Percentiles rank a stretch among this genome's conserved stretches.
These are phyloP conservation scores for Calocera viscosa DNA, from an alignment of 768 basidiomycete species.

Conservation along the genomic window DNA sequence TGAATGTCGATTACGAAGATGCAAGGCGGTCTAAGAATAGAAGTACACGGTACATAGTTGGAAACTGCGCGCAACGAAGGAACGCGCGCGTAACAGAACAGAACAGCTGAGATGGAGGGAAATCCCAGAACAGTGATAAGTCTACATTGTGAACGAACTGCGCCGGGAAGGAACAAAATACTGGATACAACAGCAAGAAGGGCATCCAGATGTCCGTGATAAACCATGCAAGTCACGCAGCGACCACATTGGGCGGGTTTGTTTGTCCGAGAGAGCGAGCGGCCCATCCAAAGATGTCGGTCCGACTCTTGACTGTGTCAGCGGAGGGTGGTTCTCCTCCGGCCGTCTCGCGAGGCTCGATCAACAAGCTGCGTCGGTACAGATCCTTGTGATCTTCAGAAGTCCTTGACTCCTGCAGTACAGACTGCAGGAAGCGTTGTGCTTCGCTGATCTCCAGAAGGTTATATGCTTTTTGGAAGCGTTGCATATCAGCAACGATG, in stretches of 20 bases:
- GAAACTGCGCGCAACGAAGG: background rate
- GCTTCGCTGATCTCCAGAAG: slow-evolving; percentile 83
- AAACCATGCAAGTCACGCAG: background rate
- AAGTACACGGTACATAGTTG: background rate
- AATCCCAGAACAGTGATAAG: background rate
- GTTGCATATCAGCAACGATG: slow-evolving; percentile 74
- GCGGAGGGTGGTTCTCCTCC: background rate
- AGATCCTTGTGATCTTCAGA: slow-evolving; percentile 77
- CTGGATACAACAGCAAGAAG: background rate
- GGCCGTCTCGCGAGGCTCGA: slow-evolving; percentile 6
- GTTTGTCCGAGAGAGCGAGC: slow-evolving; percentile 5
- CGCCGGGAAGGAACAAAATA: background rate
- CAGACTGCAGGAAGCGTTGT: slow-evolving; percentile 60
- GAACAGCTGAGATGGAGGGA: background rate
- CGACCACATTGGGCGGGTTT: background rate
- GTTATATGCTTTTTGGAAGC: slow-evolving; percentile 77
- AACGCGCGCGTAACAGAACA: background rate
- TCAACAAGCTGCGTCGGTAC: slow-evolving; percentile 60
- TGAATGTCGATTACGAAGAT: slow-evolving; percentile 1
- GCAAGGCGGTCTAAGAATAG: background rate
- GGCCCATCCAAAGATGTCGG: slow-evolving; percentile 5
- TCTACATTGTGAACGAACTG: background rate
- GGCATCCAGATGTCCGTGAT: background rate
- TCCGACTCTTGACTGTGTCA: background rate
- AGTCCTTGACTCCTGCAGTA: slow-evolving; percentile 58